Evolutionary conservation across 2,329 filamentous ascomycete species (phyloP), one percentile per base, ranked within the genome.

Genomic region (Drechslerella stenobrocha): DNA sequence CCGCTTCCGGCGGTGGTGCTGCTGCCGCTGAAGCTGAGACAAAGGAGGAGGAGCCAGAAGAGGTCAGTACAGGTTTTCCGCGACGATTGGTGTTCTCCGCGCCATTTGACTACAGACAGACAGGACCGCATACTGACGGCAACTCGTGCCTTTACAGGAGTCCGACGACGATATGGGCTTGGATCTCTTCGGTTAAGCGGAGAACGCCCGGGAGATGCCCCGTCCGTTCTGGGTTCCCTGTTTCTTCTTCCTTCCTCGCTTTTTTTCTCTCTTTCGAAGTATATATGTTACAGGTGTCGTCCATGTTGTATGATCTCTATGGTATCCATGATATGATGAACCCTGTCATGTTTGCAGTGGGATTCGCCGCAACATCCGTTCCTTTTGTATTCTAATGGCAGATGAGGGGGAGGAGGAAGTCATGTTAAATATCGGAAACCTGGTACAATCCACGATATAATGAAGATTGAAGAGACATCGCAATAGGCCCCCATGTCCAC

Each of bases 121-220:
- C n/a, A 30, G 5, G 28, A 30, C 5, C 11, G 11, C 28, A 30
- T 30, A 11, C 28, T 30, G 11, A 30, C 28, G 11, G n/a, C 7
- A 4, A 3, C 74, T 76, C 67, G 76, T 76, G 4, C 8, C 72
- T 52, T 30, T 70, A 70, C 75, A 81, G 80, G 81, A 86, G 81
- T 86, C 84, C 79, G 84, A 87, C 80, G 86, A 87, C 79, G 86
- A 87, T 77, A 87, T 87, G 84, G 84, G 85, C 75, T 87, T 87
- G 81, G 85, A 85, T 83, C 85, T 88, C 35, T 60, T 60, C 57
- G 57, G 55, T 61, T 61, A 69, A 69, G 45, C 50, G 30, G n/a
- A 44, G 46, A 26, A 47, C 45, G 35, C 35, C n/a, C n/a, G n/a
- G 20, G 22, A 56, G 37, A 26, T n/a, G 34, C 26, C n/a, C 4